These are phyloP conservation scores for Dictyostelium gargantuum DNA, from an alignment of 208 protist genomes.

Conservation along the genomic window DNA sequence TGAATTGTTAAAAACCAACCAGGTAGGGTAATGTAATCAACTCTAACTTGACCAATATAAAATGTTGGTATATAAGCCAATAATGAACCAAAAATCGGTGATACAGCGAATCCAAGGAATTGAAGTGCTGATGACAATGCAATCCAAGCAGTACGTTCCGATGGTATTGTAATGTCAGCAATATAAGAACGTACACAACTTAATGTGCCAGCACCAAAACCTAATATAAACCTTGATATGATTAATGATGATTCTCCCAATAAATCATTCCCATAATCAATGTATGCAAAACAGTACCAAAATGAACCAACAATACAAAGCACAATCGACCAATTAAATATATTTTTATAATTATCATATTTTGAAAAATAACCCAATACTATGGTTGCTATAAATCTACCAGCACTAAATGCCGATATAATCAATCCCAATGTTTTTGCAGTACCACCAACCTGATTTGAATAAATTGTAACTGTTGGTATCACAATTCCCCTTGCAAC, in stretches of 20 bases:
- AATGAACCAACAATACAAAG: conserved; percentile 1
- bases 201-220: conserved; percentile 29
- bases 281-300: neutral
- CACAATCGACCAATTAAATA: neutral
- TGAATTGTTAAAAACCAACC: neutral
- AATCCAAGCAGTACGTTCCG: conserved; percentile 37
- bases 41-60: neutral
- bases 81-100: neutral
- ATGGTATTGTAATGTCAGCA: neutral
- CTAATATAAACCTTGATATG: neutral
- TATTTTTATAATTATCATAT: neutral
- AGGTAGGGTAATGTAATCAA: neutral
- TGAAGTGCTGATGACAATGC: conserved; percentile 9
- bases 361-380: neutral
- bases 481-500: neutral
- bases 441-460: neutral
- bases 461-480: neutral
- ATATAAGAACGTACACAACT: neutral
- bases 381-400: neutral
- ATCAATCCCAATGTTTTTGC: neutral
- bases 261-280: neutral
- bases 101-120: conserved; percentile 39
- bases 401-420: neutral
- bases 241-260: neutral
- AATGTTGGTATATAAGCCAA: neutral